These are phyloP conservation scores for Cystoderma amianthinum DNA, from an alignment of 768 basidiomycete genomes.

Conservation along the genomic window DNA sequence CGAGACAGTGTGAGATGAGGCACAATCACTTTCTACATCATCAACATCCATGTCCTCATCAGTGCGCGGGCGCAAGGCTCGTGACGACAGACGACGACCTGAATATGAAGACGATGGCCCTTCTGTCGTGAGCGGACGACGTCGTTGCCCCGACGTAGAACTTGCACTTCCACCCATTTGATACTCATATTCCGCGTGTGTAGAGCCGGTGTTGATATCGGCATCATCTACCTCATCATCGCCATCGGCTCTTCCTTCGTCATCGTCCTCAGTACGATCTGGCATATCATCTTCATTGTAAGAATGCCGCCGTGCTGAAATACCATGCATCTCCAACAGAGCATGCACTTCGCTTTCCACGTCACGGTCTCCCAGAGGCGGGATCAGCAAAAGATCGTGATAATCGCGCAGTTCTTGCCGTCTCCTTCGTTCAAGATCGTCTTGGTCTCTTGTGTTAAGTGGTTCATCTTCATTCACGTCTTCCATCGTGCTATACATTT, in stretches of 20 bases:
- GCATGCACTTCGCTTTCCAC: constrained; percentile 42
- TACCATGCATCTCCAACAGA: constrained; percentile 7
- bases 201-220: constrained; percentile 19
- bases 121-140: neutral
- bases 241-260: constrained; percentile 1
- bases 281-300: neutral
- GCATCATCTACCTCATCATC: constrained; percentile 4
- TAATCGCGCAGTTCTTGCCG: constrained; percentile 24
- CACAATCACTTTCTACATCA: constrained; percentile 49
- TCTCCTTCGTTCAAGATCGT: constrained; percentile 12
- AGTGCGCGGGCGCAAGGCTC: constrained; percentile 2
- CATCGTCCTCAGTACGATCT: constrained; percentile 1
- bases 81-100: no score
- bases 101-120: neutral
- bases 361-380: constrained; percentile 44
- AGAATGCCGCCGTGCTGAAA: neutral
- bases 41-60: constrained; percentile 41
- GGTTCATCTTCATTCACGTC: constrained; percentile 1
- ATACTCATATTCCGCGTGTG: constrained; percentile 22
- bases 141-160: neutral
- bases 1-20: constrained; percentile 31
- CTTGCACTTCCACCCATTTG: constrained; percentile 5
- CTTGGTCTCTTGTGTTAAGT: constrained; percentile 6
- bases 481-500: neutral
- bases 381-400: constrained; percentile 49